Evolutionary conservation across 2,329 filamentous ascomycete genomes (phyloP).

Genomic region (Elsinoe perseae): DNA sequence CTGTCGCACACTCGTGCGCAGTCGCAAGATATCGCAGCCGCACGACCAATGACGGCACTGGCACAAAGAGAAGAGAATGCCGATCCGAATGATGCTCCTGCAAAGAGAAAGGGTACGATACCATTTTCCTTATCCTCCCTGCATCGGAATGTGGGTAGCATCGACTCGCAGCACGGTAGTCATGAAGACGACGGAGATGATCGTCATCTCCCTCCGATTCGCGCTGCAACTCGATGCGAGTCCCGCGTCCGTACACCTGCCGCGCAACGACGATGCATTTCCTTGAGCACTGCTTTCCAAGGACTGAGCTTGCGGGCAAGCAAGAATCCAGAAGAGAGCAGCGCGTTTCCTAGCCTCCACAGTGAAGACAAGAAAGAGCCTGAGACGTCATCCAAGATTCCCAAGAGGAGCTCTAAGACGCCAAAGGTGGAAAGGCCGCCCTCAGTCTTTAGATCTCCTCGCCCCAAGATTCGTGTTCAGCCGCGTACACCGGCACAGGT

Average conservation of each 20-base stretch:
- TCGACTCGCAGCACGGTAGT: background rate
- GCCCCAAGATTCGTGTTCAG: slow-evolving; percentile 15
- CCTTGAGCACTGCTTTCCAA: slow-evolving; percentile 19
- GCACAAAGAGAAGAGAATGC: slow-evolving; percentile 28
- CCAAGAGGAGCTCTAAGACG: slow-evolving; percentile 18
- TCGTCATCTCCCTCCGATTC: background rate
- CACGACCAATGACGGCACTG: slow-evolving; percentile 15
- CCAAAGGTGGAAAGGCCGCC: slow-evolving; percentile 16
- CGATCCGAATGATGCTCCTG: slow-evolving; percentile 26
- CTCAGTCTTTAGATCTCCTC: slow-evolving; percentile 16
- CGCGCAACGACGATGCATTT: slow-evolving; percentile 9
- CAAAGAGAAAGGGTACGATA: slow-evolving; percentile 48
- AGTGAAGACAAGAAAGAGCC: slow-evolving; percentile 17
- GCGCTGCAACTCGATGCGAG: slow-evolving; percentile 6
- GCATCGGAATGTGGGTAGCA: background rate
- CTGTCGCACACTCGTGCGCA: slow-evolving; percentile 23
- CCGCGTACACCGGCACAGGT: slow-evolving; percentile 26
- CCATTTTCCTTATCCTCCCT: slow-evolving; percentile 28
- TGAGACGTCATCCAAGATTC: slow-evolving; percentile 21
- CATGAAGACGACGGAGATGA: background rate
- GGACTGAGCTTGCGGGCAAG: slow-evolving; percentile 18
- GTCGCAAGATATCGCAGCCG: slow-evolving; percentile 16
- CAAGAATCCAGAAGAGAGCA: background rate
- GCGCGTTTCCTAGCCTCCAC: slow-evolving; percentile 17
- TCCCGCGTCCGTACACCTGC: background rate